Conservation (phyloP, 208 protist genomes). For the Trichomonas tenax region DNA sequence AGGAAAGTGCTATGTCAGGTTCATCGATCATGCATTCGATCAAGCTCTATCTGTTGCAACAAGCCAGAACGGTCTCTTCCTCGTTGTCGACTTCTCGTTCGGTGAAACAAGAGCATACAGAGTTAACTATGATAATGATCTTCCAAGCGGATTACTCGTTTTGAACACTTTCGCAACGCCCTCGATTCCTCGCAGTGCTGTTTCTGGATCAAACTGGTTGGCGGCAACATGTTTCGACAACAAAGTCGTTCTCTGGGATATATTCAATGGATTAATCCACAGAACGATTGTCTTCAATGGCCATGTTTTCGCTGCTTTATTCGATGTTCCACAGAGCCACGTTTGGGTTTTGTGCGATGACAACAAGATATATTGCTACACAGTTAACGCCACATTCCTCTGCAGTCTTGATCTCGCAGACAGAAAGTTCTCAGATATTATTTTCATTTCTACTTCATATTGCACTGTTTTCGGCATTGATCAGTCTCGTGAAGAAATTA, state of each 20-base stretch:
- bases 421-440: not conserved
- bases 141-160: not conserved
- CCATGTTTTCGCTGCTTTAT: not conserved
- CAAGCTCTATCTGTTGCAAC: not conserved
- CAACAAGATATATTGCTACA: not conserved
- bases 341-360: not conserved
- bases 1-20: not conserved
- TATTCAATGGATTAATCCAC: not conserved
- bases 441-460: not conserved
- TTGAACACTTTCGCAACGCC: not conserved
- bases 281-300: not conserved
- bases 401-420: not conserved
- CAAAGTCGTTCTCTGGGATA: not conserved
- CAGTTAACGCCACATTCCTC: not conserved
- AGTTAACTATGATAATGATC: not conserved
- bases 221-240: not conserved
- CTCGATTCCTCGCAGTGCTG: not conserved
- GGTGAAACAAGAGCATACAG: not conserved
- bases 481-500: not conserved
- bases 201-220: not conserved
- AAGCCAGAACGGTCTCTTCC: not conserved
- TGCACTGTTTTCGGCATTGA: not conserved
- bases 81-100: not conserved
- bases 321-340: not conserved
- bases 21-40: not conserved